These are phyloP conservation scores for Trichoderma brevicompactum DNA, from an alignment of 2,329 filamentous ascomycete genomes.

Conservation along the genomic window DNA sequence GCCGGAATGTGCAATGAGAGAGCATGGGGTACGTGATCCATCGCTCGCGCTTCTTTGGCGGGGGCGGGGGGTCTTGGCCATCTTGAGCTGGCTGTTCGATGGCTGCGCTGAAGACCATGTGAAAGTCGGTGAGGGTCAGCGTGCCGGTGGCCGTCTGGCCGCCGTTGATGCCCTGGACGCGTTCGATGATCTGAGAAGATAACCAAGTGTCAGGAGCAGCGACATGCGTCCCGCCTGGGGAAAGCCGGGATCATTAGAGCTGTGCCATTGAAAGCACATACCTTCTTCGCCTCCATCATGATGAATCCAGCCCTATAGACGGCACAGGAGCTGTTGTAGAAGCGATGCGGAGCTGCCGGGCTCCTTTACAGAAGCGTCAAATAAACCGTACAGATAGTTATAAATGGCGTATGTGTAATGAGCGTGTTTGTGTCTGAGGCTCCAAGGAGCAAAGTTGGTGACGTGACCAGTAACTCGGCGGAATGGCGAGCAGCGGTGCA, in stretches of 20 bases:
- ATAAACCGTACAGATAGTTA: background rate
- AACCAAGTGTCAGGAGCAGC: slow-evolving; percentile 20
- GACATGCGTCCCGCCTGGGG: background rate
- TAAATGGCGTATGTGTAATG: background rate
- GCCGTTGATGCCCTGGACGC: slow-evolving; percentile 63
- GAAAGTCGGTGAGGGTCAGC: slow-evolving; percentile 65
- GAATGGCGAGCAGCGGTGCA: background rate
- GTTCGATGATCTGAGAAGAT: slow-evolving; percentile 52
- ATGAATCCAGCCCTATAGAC: background rate
- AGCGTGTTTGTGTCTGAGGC: too few species aligned
- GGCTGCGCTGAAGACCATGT: slow-evolving; percentile 59
- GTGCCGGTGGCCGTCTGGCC: slow-evolving; percentile 62
- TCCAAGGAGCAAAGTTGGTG: background rate
- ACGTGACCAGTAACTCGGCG: background rate
- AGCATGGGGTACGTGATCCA: slow-evolving; percentile 98
- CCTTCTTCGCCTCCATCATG: slow-evolving; percentile 50
- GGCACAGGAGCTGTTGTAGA: slow-evolving; percentile 5
- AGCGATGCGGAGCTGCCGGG: slow-evolving; percentile 12
- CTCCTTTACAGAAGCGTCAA: background rate
- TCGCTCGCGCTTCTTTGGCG: slow-evolving; percentile 62
- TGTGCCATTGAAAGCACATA: slow-evolving; percentile 33
- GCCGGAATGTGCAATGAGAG: slow-evolving; percentile 75
- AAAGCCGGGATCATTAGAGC: background rate
- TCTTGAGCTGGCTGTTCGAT: slow-evolving; percentile 39
- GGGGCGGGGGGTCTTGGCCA: slow-evolving; percentile 33